Conservation (phyloP, 1,284 basidiomycete species). For the Leccinum cinnamomeum region DNA sequence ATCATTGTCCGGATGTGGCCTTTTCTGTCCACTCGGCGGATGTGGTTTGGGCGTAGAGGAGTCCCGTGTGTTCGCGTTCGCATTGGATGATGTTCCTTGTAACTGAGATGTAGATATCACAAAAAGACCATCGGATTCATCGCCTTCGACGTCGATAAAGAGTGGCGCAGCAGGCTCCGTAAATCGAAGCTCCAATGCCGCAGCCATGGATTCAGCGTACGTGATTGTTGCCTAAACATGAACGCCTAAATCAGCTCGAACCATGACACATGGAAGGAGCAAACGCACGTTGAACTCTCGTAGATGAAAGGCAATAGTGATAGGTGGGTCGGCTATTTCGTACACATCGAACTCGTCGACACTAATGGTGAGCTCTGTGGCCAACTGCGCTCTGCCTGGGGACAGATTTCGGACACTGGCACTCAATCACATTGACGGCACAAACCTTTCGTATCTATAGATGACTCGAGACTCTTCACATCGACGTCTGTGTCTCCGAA, state of each 20-base stretch:
- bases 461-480: constrained; percentile 66
- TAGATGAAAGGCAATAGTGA: constrained; percentile 72
- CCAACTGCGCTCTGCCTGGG: constrained; percentile 59
- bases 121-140: constrained; percentile 61
- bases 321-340: constrained; percentile 57
- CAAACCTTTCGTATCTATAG: constrained; percentile 63
- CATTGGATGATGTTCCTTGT: constrained; percentile 37
- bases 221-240: constrained; percentile 65
- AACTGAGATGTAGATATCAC: constrained; percentile 73
- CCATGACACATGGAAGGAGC: constrained; percentile 8
- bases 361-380: constrained; percentile 71
- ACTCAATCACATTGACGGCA: not conserved
- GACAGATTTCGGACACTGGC: constrained; percentile 1
- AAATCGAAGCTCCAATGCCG: constrained; percentile 67
- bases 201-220: constrained; percentile 67
- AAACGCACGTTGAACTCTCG: constrained; percentile 71
- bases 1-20: constrained; percentile 27
- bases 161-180: constrained; percentile 69
- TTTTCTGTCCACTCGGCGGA: constrained; percentile 41
- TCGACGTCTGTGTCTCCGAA: constrained; percentile 66
- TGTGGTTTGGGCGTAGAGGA: constrained; percentile 26
- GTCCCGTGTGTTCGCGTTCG: constrained; percentile 21
- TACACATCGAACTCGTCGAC: constrained; percentile 78
- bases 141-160: constrained; percentile 70
- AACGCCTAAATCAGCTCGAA: constrained; percentile 1